phyloP scores from a whole-genome alignment of 345 rosid genomes.

The Rhizophora apiculata region DNA sequence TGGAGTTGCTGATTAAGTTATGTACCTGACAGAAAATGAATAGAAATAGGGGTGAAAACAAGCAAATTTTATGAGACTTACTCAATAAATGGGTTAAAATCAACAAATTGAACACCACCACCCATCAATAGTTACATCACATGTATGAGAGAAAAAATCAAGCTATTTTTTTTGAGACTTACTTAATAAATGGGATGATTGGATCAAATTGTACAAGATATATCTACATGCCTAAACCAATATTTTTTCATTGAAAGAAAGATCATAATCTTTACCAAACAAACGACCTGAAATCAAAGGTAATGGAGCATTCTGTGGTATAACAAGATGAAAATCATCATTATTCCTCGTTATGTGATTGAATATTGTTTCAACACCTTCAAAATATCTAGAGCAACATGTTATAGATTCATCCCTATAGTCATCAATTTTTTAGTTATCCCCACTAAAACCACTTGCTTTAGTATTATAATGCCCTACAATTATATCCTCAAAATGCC shows the following conservation, averaged over 20 bases:
- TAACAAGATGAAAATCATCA: neutral
- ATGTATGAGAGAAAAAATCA: too few relatives aligned
- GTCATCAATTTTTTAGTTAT: too few relatives aligned
- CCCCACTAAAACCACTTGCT: too few relatives aligned
- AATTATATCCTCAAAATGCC: too few relatives aligned
- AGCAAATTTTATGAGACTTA: too few relatives aligned
- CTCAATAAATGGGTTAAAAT: too few relatives aligned
- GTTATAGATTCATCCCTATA: neutral
- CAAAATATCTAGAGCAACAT: constrained; percentile 4
- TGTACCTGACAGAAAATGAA: constrained; percentile 6
- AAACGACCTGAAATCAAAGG: neutral
- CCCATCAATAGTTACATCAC: too few relatives aligned
- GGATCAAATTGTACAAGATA: neutral
- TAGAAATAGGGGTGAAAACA: neutral
- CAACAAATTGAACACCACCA: too few relatives aligned
- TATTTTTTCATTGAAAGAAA: neutral
- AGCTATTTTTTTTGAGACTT: neutral
- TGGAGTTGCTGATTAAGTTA: neutral
- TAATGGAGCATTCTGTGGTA: neutral
- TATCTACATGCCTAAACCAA: neutral
- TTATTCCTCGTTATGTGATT: neutral
- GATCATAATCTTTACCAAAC: neutral
- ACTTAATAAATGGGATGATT: neutral
- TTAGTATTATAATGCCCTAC: too few relatives aligned
- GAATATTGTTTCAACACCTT: neutral